A percentile compares a stretch with the other conserved stretches of the same genome.
Evolutionary conservation across 148 eudicot genomes (phyloP).

Genomic region (Rhododendron molle): DNA sequence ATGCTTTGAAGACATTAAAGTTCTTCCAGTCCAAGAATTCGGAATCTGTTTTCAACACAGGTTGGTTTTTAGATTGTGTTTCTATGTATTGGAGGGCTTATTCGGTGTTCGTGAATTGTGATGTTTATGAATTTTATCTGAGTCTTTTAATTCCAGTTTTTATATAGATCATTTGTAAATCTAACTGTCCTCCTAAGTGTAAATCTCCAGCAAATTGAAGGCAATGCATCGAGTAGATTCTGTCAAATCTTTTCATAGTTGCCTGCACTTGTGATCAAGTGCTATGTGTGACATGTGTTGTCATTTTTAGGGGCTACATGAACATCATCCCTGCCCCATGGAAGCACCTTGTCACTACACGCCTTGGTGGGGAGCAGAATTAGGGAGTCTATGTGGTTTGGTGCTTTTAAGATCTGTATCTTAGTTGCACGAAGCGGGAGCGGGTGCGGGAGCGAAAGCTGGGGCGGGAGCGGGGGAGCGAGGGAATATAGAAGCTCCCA

Average conservation of each 20-base stretch:
- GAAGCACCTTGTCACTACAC: not conserved
- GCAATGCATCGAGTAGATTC: not conserved
- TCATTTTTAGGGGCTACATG: not conserved
- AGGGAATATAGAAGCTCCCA: too few relatives aligned
- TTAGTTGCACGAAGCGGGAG: too few relatives aligned
- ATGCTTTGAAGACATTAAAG: slow-evolving; percentile 49
- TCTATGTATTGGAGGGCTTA: not conserved
- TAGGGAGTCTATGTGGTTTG: not conserved
- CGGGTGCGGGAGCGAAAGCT: too few relatives aligned
- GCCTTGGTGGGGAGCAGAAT: not conserved
- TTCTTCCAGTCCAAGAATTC: slow-evolving; percentile 70
- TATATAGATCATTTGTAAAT: not conserved
- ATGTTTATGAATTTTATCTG: not conserved
- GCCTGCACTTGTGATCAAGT: not conserved
- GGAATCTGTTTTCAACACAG: slow-evolving; percentile 82
- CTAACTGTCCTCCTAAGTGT: not conserved
- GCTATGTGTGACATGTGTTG: not conserved
- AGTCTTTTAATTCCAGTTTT: not conserved
- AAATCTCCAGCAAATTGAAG: not conserved
- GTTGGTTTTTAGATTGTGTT: slow-evolving; percentile 25
- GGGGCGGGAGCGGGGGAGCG: too few relatives aligned
- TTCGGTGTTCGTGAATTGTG: not conserved
- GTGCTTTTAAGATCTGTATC: not conserved
- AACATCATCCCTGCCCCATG: not conserved
- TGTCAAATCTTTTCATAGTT: not conserved